A percentile compares a stretch with the other conserved stretches of the same genome.
Conservation (phyloP, 192 early-diverging fungal genomes). For the Coemansia sp. region DNA sequence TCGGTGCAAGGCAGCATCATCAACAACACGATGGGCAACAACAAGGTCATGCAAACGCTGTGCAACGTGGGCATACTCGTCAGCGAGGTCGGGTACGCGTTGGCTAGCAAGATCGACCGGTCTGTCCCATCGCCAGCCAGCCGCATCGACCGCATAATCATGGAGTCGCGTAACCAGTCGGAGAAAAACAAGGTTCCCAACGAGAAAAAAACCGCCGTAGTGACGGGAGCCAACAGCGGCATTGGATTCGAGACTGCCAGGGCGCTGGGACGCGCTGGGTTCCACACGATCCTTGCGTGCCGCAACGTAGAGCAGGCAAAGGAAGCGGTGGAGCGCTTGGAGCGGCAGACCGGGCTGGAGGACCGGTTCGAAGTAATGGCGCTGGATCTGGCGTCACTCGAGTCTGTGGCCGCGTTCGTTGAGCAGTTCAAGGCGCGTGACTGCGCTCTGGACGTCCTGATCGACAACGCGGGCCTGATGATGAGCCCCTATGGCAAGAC, state of each 20-base stretch:
- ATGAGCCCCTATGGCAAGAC: conserved; percentile 53
- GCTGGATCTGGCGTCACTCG: conserved; percentile 56
- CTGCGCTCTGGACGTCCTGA: conserved; percentile 31
- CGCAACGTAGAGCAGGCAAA: conserved; percentile 15
- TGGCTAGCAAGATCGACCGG: conserved; percentile 33
- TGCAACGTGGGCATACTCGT: conserved; percentile 17
- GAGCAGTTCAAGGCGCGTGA: conserved; percentile 29
- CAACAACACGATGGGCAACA: neutral
- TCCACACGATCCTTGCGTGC: conserved; percentile 53
- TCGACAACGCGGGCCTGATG: conserved; percentile 64
- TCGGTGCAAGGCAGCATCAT: conserved; percentile 17
- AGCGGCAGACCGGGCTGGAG: conserved; percentile 42
- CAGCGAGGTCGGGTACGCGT: conserved; percentile 24
- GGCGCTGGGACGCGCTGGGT: conserved; percentile 58
- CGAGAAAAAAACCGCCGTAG: conserved; percentile 35
- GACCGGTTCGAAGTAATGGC: conserved; percentile 34
- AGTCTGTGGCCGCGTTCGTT: conserved; percentile 42
- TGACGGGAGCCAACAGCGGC: conserved; percentile 63
- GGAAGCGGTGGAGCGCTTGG: conserved; percentile 39
- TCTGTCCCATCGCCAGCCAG: conserved; percentile 22
- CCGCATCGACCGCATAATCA: conserved; percentile 29
- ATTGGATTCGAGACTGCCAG: conserved; percentile 62
- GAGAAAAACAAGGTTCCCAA: conserved; percentile 4
- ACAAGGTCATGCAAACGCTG: neutral
- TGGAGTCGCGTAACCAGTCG: conserved; percentile 15